Evolutionary conservation across 1,284 basidiomycete species (phyloP).

Genomic region (Boletus sp.): DNA sequence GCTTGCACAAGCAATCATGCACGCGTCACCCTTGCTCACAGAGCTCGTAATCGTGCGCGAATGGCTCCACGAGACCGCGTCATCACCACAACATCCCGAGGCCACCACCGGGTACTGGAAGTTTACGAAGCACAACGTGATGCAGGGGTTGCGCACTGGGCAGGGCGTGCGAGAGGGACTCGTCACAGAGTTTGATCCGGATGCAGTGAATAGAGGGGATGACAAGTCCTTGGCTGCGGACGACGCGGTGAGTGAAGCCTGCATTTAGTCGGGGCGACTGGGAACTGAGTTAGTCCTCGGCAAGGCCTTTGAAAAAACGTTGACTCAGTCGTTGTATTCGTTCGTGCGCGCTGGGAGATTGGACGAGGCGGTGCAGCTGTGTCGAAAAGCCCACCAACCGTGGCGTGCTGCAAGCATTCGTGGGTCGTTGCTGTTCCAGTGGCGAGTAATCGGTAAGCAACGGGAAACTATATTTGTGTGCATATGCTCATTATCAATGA

Average conservation of each 20-base stretch:
- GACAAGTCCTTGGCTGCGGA: slow-evolving; percentile 59
- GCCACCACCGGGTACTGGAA: slow-evolving; percentile 76
- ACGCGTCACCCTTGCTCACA: slow-evolving; percentile 53
- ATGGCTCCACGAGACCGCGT: slow-evolving; percentile 76
- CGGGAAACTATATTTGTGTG: background rate
- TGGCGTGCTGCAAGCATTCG: slow-evolving; percentile 89
- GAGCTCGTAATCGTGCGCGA: slow-evolving; percentile 76
- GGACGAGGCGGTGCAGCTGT: slow-evolving; percentile 80
- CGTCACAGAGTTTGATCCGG: slow-evolving; percentile 69
- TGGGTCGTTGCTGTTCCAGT: slow-evolving; percentile 73
- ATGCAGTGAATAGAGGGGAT: slow-evolving; percentile 57
- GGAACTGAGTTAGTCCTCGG: slow-evolving; percentile 3
- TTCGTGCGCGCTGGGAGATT: slow-evolving; percentile 79
- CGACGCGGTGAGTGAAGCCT: slow-evolving; percentile 56
- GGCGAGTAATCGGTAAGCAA: slow-evolving; percentile 60
- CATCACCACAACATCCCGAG: slow-evolving; percentile 55
- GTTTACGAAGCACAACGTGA: slow-evolving; percentile 72
- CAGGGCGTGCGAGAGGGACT: slow-evolving; percentile 45
- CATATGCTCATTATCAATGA: slow-evolving; percentile 9
- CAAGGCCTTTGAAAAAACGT: slow-evolving; percentile 73
- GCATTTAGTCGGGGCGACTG: background rate
- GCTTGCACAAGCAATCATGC: slow-evolving; percentile 68
- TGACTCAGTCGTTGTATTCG: slow-evolving; percentile 72
- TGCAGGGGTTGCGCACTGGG: slow-evolving; percentile 60
- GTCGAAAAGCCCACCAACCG: slow-evolving; percentile 79